Evolutionary conservation across 768 basidiomycete genomes (phyloP), one percentile per base, ranked within the genome.

Genomic region (Candolleomyces eurysporus): DNA sequence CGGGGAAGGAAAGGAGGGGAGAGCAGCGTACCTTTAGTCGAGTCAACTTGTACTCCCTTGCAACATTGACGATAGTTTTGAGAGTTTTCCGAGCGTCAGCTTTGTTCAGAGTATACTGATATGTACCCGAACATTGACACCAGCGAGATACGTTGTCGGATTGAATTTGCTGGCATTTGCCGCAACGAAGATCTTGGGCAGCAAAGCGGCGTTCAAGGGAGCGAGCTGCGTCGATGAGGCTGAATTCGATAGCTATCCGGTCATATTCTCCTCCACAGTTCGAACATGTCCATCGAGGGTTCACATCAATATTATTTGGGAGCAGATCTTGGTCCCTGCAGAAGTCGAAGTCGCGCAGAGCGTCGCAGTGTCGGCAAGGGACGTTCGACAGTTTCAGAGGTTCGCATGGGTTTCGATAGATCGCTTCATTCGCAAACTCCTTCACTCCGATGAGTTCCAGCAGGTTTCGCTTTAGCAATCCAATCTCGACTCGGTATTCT

Each of bases 381-480:
- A 98, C 90, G 71, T 92, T 92, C 48, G 87, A 79, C 30, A 98
- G 73, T 66, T 90, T 90, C 59, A 96, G 81, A 9, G 92, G 86
- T 70, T 94, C 89, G 76, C 95, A 98, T 0, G 96, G 96, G 71
- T 97, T 97, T 57, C 86, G 85, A 81, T 96, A 99, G 1, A 81
- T 73, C 4, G 95, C 95, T 54, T 95, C 91, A 57, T 78, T 77
- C 7, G 94, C 87, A 67, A 96, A 98, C 72, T 97, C 94, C 53
- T 89, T 85, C 42, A 96, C 81, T 11, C 89, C 87, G 43, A 96
- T 84, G 51, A 98, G 77, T 63, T 98, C 96, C 58, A 99, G 83
- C 16, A 96, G 76, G 71, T 89, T 98, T 42, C 94, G 87, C 73
- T 91, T 92, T 65, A 99, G 75, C 14, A 99, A 77, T 16, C 93